A percentile compares a stretch with the other conserved stretches of the same genome.
Evolutionary conservation across 139 green algal genomes (phyloP).

Genomic region (Trebouxia sp.): DNA sequence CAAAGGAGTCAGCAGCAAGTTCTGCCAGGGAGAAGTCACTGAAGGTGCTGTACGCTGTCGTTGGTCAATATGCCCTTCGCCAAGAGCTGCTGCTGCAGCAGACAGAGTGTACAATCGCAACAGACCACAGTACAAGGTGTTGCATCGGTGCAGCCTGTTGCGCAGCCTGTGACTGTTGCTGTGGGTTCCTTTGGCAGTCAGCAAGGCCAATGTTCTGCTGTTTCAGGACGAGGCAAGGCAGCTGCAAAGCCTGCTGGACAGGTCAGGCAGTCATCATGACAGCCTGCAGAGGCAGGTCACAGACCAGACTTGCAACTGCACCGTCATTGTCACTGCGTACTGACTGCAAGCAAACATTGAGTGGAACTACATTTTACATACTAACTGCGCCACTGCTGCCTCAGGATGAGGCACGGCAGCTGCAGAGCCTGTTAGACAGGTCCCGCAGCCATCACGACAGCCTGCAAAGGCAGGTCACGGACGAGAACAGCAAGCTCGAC

Average conservation of each 20-base stretch:
- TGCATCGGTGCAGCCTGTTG: no score
- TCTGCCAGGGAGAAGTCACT: constrained; percentile 8
- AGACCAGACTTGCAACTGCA: no score
- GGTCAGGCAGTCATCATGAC: constrained; percentile 4
- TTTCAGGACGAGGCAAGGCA: constrained; percentile 1
- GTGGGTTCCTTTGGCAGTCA: no score
- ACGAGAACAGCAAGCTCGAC: no score
- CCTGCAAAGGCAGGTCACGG: constrained; percentile 2
- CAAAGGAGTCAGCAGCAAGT: background rate
- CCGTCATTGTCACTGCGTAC: no score
- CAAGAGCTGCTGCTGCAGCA: background rate
- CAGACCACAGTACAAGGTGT: no score
- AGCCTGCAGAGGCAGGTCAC: constrained; percentile 10
- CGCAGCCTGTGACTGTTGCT: no score
- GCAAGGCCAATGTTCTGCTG: no score
- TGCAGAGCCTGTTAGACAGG: constrained; percentile 8
- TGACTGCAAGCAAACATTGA: no score
- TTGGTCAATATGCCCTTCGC: background rate
- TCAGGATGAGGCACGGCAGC: background rate
- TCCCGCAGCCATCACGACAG: background rate
- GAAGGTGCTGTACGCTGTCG: background rate
- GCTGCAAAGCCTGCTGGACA: constrained; percentile 9
- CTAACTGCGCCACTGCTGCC: no score
- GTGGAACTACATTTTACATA: no score
- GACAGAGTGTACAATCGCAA: no score